These are phyloP conservation scores for Tricholomella constricta DNA, from an alignment of 768 basidiomycete genomes.

Conservation along the genomic window DNA sequence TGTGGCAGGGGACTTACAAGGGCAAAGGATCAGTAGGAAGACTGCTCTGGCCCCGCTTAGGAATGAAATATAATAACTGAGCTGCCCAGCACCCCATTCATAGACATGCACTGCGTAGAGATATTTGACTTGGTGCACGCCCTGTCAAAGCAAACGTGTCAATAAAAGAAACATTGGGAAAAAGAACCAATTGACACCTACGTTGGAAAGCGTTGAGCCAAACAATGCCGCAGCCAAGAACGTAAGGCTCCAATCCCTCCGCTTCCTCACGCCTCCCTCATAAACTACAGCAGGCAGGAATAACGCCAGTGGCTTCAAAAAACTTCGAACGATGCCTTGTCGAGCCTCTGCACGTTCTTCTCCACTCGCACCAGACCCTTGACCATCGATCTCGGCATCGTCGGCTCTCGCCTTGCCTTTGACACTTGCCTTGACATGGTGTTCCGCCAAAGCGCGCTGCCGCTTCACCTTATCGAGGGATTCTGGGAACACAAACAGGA, in stretches of 20 bases:
- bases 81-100: slow-evolving; percentile 68
- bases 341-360: slow-evolving; percentile 6
- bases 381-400: slow-evolving; percentile 18
- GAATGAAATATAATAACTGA: slow-evolving; percentile 78
- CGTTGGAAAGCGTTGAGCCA: slow-evolving; percentile 63
- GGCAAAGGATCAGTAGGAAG: slow-evolving; percentile 53
- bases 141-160: slow-evolving; percentile 36
- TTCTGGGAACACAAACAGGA: slow-evolving; percentile 72
- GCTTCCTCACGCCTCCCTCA: slow-evolving; percentile 40
- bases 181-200: slow-evolving; percentile 34
- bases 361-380: slow-evolving; percentile 16
- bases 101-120: slow-evolving; percentile 77
- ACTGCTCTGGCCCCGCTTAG: slow-evolving; percentile 62
- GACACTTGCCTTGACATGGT: slow-evolving; percentile 31
- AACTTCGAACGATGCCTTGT: slow-evolving; percentile 35
- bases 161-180: neutral
- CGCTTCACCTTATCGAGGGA: slow-evolving; percentile 49
- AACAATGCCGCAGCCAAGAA: slow-evolving; percentile 65
- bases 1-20: slow-evolving; percentile 30
- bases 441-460: slow-evolving; percentile 31
- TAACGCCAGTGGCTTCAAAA: slow-evolving; percentile 63
- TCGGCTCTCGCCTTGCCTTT: slow-evolving; percentile 16
- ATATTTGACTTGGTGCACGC: slow-evolving; percentile 81
- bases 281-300: slow-evolving; percentile 63
- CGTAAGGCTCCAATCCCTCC: slow-evolving; percentile 82